Base-by-base conservation (phyloP, 2,329 filamentous ascomycete genomes). In the Lecanoromycetidae sp. region DNA sequence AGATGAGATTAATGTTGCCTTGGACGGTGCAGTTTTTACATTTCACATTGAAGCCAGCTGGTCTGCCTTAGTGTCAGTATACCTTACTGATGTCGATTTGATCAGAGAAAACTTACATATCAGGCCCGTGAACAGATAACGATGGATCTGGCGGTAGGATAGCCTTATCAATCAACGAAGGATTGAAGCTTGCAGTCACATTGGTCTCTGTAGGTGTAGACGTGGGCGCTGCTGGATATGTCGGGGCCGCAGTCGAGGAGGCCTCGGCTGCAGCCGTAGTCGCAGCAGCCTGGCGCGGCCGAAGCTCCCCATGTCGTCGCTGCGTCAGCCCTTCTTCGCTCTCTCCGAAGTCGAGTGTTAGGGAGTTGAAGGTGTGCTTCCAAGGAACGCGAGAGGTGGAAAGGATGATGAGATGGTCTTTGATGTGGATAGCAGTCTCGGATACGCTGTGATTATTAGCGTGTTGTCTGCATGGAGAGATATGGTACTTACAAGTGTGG, bases 11-110 rank as follows among this genome's bases (percentile, higher is more conserved):
- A 10, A 66, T 42, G 17, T 52, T 55, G 5, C 63, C 63, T 5
- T 49, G 55, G 2, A 60, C 58, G 6, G 58, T 56, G 50, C 63
- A 66, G 22, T 60, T 60, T 49, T 61, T 63, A 54, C 63, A 66
- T 10, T 58, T 58, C n/a, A 65, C 46, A 13, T 58, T 59, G 29
- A 33, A 54, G 30, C 4, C 35, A n/a, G 34, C 61, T 60, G 6
- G 60, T 57, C 22, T 55, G 50, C 60, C 38, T 48, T 15, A 61
- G 51, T 43, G 58, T 55, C 40, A 35, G 44, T 20, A 29, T 22
- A 17, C 9, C 1, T 12, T n/a, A 6, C 5, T 15, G 3, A n/a
- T 17, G 3, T 33, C 5, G 3, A 23, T 10, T 22, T 26, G 2
- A 3, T 5, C n/a, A 27, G n/a, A 3, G 2, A 10, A 22, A 2